Evolutionary conservation across 108 stramenopile species (phyloP).

Genomic region (Poteriospumella lacustris): DNA sequence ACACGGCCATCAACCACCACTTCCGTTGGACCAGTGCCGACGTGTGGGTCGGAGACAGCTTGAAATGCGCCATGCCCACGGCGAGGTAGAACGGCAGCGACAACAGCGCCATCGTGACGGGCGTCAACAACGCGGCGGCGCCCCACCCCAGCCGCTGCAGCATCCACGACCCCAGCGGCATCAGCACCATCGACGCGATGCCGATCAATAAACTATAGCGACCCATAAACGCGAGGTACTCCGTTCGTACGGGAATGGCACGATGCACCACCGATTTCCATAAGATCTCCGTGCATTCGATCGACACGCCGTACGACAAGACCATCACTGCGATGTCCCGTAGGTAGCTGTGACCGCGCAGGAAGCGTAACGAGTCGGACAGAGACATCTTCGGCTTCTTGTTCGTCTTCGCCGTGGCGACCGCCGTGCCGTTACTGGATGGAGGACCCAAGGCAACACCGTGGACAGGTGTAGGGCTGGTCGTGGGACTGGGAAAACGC

Average conservation of each 20-base stretch:
- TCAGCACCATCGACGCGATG: slow-evolving; percentile 75
- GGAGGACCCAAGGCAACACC: not conserved
- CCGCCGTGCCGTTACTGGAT: not conserved
- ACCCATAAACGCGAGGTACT: slow-evolving; percentile 91
- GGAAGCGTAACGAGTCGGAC: slow-evolving; percentile 70
- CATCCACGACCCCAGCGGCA: slow-evolving; percentile 81
- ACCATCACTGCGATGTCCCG: slow-evolving; percentile 78
- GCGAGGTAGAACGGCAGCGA: slow-evolving; percentile 80
- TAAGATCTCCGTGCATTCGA: slow-evolving; percentile 92
- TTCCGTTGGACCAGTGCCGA: slow-evolving; percentile 56
- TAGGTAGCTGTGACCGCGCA: slow-evolving; percentile 81
- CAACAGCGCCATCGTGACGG: slow-evolving; percentile 73
- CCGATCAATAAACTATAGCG: slow-evolving; percentile 77
- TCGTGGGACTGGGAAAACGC: not conserved
- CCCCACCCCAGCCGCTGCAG: slow-evolving; percentile 82
- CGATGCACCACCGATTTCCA: slow-evolving; percentile 88
- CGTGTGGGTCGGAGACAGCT: slow-evolving; percentile 51
- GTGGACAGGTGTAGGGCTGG: not conserved
- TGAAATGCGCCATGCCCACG: too few species aligned
- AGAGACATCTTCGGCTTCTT: slow-evolving; percentile 72
- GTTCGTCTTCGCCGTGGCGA: slow-evolving; percentile 11
- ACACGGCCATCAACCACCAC: slow-evolving; percentile 64
- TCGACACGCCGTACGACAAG: slow-evolving; percentile 83
- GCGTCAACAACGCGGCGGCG: slow-evolving; percentile 84
- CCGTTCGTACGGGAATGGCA: slow-evolving; percentile 77